Evolutionary conservation across 176 grass and related monocot genomes (phyloP).

Genomic region (bread wheat (Triticum aestivum)): IWGSC_CS_RefSeq_v2.1 NC_057804.1:111433743-111434242

Average conservation of each 20-base stretch:
- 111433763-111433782: not conserved
- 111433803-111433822: not conserved
- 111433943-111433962: not conserved
- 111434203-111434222: slow-evolving; percentile 79
- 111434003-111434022: not conserved
- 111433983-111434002: not conserved
- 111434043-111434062: not conserved
- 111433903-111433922: not conserved
- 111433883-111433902: not conserved
- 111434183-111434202: slow-evolving; percentile 45
- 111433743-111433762: not conserved
- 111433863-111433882: not conserved
- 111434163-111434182: slow-evolving; percentile 41
- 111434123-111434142: slow-evolving; percentile 52
- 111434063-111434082: slow-evolving; percentile 71
- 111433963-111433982: not conserved
- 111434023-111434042: not conserved
- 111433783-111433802: not conserved
- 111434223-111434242: slow-evolving; percentile 87
- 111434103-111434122: slow-evolving; percentile 58
- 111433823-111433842: not conserved
- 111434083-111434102: slow-evolving; percentile 56
- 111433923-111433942: not conserved
- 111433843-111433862: not conserved
- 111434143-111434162: slow-evolving; percentile 37